Evolutionary conservation across 441 rosid genomes (phyloP).

Genomic region (Populus hybrid): DNA sequence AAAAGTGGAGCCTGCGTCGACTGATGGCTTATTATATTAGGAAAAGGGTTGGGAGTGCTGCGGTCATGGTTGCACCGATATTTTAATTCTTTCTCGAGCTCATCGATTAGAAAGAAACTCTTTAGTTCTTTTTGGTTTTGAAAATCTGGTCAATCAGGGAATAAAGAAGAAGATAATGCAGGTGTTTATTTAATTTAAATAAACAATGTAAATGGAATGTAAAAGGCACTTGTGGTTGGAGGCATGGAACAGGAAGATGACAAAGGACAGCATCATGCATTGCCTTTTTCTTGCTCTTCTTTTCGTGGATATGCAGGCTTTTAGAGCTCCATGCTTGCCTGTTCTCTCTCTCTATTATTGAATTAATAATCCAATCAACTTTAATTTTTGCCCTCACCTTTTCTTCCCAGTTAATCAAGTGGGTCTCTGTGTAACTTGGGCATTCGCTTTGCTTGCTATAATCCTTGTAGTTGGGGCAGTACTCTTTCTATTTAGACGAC

Average conservation of each 20-base stretch:
- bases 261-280: conserved; percentile 39
- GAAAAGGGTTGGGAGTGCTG: no score
- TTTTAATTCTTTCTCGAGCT: background rate
- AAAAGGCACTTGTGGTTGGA: background rate
- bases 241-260: conserved; percentile 44
- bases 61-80: background rate
- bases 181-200: background rate
- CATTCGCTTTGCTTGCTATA: background rate
- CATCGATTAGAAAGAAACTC: no score
- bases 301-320: conserved; percentile 41
- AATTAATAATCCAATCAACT: conserved; percentile 1
- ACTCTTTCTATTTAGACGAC: background rate
- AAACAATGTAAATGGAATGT: conserved; percentile 14
- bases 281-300: conserved; percentile 24
- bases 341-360: conserved; percentile 26
- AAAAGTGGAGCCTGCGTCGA: conserved; percentile 14
- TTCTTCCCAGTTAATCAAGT: background rate
- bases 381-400: background rate
- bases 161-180: background rate
- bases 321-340: conserved; percentile 29
- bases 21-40: background rate
- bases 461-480: background rate
- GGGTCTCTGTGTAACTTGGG: background rate
- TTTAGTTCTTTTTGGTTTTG: no score
- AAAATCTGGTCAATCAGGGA: background rate